phyloP scores from a whole-genome alignment of 1,284 basidiomycete genomes.

The Exobasidium rhododendri region DNA sequence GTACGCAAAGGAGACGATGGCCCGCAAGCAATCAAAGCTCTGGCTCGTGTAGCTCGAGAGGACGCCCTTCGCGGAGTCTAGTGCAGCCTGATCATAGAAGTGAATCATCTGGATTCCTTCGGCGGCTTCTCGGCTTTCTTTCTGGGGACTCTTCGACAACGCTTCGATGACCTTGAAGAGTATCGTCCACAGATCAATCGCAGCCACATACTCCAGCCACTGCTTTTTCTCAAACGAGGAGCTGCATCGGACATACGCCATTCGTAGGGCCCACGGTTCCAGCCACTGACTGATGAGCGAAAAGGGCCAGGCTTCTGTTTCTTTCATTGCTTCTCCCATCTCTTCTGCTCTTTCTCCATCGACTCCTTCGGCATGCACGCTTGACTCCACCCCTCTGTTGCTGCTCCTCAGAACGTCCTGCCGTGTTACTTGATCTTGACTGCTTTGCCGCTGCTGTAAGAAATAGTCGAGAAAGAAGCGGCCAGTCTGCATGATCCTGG shows the following conservation, averaged over 20 bases:
- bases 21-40: slow-evolving; percentile 48
- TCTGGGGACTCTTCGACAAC: slow-evolving; percentile 35
- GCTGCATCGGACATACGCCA: slow-evolving; percentile 41
- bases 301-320: slow-evolving; percentile 27
- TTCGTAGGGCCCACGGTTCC: slow-evolving; percentile 50
- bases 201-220: slow-evolving; percentile 51
- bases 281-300: slow-evolving; percentile 41
- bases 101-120: slow-evolving; percentile 48
- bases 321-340: slow-evolving; percentile 11
- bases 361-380: not conserved
- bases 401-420: not conserved
- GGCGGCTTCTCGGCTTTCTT: slow-evolving; percentile 35
- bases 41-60: slow-evolving; percentile 42
- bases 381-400: not conserved
- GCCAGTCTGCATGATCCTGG: slow-evolving; percentile 45
- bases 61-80: slow-evolving; percentile 42
- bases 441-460: slow-evolving; percentile 10
- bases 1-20: slow-evolving; percentile 43
- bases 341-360: not conserved
- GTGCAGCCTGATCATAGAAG: slow-evolving; percentile 48
- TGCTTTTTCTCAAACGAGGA: slow-evolving; percentile 33
- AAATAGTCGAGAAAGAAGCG: slow-evolving; percentile 53
- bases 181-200: slow-evolving; percentile 47
- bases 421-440: not conserved
- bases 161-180: slow-evolving; percentile 48